phyloP scores from a whole-genome alignment of 495 filamentous ascomycete genomes.

The Oidiodendron maius region DNA sequence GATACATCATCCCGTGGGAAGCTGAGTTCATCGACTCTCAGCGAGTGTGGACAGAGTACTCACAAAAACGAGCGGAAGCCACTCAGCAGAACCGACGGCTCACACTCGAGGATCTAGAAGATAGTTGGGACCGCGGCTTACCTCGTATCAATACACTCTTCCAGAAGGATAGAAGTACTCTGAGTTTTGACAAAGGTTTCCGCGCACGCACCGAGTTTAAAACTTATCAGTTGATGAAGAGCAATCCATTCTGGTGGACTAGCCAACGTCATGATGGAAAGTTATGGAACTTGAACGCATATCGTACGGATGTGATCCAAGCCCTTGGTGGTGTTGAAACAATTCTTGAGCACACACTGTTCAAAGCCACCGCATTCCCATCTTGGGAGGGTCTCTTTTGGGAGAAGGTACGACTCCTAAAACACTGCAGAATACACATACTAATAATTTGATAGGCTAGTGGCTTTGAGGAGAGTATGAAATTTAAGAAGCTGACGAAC shows the following conservation, averaged over 20 bases:
- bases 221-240: constrained; percentile 98
- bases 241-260: constrained; percentile 99
- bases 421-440: too few species aligned
- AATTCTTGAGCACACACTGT: constrained; percentile 95
- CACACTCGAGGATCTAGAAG: constrained; percentile 94
- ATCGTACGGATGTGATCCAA: constrained; percentile 97
- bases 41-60: constrained; percentile 98
- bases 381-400: constrained; percentile 99
- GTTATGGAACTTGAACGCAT: constrained; percentile 97
- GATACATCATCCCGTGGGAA: constrained; percentile 99
- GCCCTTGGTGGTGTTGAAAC: constrained; percentile 99
- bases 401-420: constrained; percentile 81
- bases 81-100: constrained; percentile 95
- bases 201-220: constrained; percentile 96
- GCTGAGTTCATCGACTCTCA: constrained; percentile 99
- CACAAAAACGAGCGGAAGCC: constrained; percentile 93
- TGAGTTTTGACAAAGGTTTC: constrained; percentile 99
- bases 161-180: constrained; percentile 96
- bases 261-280: constrained; percentile 97
- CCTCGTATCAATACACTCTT: constrained; percentile 99
- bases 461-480: constrained; percentile 50
- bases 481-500: constrained; percentile 99
- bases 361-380: constrained; percentile 98
- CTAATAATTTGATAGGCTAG: neutral
- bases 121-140: constrained; percentile 97